Conservation (phyloP, 2,329 filamentous ascomycete species). For the Calcarisporium arbuscula region DNA sequence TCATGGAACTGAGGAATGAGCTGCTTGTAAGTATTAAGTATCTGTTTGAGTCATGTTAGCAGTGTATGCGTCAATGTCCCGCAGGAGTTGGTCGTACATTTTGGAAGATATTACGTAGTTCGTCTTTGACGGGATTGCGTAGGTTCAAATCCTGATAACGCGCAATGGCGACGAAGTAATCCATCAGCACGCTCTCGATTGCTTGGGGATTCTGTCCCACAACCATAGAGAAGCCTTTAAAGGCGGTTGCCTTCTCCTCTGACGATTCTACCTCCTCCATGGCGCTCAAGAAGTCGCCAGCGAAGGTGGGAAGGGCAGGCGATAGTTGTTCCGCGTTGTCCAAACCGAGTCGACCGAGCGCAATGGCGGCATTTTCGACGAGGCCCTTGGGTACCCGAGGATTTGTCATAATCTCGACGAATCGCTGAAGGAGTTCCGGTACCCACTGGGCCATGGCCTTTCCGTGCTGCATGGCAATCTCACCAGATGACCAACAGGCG, state of each 20-base stretch:
- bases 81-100: constrained; percentile 49
- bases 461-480: constrained; percentile 77
- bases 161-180: constrained; percentile 81
- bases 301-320: constrained; percentile 72
- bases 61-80: constrained; percentile 2
- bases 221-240: constrained; percentile 81
- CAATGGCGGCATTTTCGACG: constrained; percentile 90
- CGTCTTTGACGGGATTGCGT: constrained; percentile 54
- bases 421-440: constrained; percentile 67
- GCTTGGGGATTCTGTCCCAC: constrained; percentile 83
- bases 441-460: constrained; percentile 72
- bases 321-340: constrained; percentile 71
- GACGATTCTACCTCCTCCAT: constrained; percentile 83
- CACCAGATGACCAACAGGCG: constrained; percentile 92
- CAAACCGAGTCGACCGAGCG: constrained; percentile 79
- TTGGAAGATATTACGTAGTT: constrained; percentile 67
- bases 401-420: constrained; percentile 79
- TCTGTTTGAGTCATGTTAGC: constrained; percentile 26
- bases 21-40: constrained; percentile 48
- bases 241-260: constrained; percentile 90
- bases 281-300: constrained; percentile 70
- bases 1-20: constrained; percentile 54
- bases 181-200: constrained; percentile 77
- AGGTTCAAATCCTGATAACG: constrained; percentile 62
- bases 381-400: constrained; percentile 80